Conservation (phyloP, 129 eudicot species). For the Chrysanthemum lavandulifolium region DNA sequence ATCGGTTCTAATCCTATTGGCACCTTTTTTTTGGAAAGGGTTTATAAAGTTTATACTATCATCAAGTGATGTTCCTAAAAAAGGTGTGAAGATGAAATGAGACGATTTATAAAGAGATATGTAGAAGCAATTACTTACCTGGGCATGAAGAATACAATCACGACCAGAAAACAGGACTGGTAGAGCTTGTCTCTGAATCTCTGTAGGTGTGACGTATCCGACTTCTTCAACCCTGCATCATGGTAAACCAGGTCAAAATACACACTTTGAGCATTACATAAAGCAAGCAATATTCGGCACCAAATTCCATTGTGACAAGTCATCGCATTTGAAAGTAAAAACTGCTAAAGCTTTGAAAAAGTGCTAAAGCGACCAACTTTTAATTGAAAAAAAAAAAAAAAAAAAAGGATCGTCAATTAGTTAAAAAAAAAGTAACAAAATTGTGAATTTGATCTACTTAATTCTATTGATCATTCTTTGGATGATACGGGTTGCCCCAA, state of each 20-base stretch:
- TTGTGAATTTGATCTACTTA: not conserved
- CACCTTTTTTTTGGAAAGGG: too few relatives aligned
- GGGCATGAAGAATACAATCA: slow-evolving; percentile 94
- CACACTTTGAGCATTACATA: not conserved
- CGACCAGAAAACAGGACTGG: slow-evolving; percentile 76
- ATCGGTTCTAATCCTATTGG: too few relatives aligned
- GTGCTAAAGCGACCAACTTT: too few relatives aligned
- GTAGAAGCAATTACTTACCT: slow-evolving; percentile 46
- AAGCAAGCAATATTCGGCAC: slow-evolving; percentile 13
- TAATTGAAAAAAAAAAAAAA: too few relatives aligned
- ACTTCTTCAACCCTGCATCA: slow-evolving; percentile 70
- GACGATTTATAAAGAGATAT: not conserved
- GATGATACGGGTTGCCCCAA: not conserved
- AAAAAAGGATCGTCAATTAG: not conserved
- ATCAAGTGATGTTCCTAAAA: too few relatives aligned
- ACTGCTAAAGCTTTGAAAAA: too few relatives aligned
- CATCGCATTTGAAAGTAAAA: not conserved
- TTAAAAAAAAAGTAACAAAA: not conserved
- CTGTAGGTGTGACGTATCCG: slow-evolving; percentile 70
- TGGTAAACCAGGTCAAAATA: slow-evolving; percentile 18
- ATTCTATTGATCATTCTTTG: not conserved
- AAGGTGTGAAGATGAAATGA: too few relatives aligned
- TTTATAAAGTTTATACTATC: too few relatives aligned
- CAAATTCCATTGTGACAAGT: not conserved
- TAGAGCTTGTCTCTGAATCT: slow-evolving; percentile 77